Evolutionary conservation across 139 green algal species (phyloP).

Genomic region (Chlorella sp.): DNA sequence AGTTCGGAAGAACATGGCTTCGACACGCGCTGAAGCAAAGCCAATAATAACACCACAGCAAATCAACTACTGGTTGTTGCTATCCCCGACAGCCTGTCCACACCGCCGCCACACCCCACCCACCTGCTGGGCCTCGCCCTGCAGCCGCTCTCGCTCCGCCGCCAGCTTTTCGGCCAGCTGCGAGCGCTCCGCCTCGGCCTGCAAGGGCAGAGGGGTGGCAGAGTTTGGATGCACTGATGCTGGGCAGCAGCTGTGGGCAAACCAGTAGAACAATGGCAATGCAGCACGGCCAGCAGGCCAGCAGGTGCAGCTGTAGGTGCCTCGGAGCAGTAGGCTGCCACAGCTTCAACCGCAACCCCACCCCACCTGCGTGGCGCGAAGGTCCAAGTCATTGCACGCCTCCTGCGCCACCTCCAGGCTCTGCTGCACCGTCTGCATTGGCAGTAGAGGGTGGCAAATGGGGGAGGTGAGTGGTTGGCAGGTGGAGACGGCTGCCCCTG

Average conservation of each 20-base stretch:
- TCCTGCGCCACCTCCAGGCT: conserved; percentile 35
- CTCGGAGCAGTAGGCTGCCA: too few species aligned
- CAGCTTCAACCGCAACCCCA: background rate
- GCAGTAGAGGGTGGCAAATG: background rate
- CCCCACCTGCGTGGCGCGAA: conserved; percentile 5
- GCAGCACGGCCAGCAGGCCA: too few species aligned
- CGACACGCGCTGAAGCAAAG: too few species aligned
- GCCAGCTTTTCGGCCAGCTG: conserved; percentile 20
- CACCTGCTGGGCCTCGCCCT: conserved; percentile 1
- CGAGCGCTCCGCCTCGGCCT: too few species aligned
- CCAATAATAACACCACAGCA: too few species aligned
- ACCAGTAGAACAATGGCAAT: too few species aligned
- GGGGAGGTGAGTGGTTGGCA: background rate
- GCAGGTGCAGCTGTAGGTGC: too few species aligned
- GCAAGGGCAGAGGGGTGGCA: too few species aligned
- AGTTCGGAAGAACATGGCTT: too few species aligned
- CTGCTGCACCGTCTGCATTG: conserved; percentile 24
- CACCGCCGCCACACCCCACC: background rate
- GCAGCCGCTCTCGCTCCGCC: conserved; percentile 21
- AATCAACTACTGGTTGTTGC: too few species aligned
- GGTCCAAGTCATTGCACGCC: conserved; percentile 37
- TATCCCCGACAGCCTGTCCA: background rate
- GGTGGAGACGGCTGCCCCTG: background rate
- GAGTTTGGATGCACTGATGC: too few species aligned
- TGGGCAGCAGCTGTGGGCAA: too few species aligned